These are phyloP conservation scores for Fusarium annulatum DNA, from an alignment of 2,329 filamentous ascomycete species.

Conservation along the genomic window DNA sequence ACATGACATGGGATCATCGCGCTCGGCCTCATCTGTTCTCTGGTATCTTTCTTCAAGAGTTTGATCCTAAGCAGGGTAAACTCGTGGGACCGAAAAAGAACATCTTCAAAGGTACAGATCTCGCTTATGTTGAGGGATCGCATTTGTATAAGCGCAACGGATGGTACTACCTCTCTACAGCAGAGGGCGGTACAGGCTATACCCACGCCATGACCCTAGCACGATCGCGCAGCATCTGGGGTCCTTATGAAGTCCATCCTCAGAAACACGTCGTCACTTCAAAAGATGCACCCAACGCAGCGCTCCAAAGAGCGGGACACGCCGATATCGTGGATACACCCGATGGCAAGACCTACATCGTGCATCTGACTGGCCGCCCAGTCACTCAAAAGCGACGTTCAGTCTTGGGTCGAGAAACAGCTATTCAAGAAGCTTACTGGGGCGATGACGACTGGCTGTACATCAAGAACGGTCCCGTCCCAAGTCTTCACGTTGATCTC, in stretches of 20 bases:
- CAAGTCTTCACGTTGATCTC: slow-evolving; percentile 64
- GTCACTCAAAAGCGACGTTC: slow-evolving; percentile 63
- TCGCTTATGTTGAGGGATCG: slow-evolving; percentile 66
- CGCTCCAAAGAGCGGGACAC: slow-evolving; percentile 65
- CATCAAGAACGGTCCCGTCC: slow-evolving; percentile 67
- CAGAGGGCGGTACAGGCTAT: slow-evolving; percentile 70
- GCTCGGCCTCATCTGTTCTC: slow-evolving; percentile 61
- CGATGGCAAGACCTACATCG: slow-evolving; percentile 64
- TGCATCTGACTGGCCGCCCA: slow-evolving; percentile 64
- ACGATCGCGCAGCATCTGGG: slow-evolving; percentile 63
- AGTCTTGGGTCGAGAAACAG: slow-evolving; percentile 65
- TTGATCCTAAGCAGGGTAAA: slow-evolving; percentile 59
- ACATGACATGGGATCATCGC: slow-evolving; percentile 68
- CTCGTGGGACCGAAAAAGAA: slow-evolving; percentile 67
- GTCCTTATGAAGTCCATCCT: slow-evolving; percentile 71
- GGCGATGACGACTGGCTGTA: slow-evolving; percentile 70
- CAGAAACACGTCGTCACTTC: slow-evolving; percentile 67
- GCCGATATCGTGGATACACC: slow-evolving; percentile 65
- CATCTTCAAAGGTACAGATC: slow-evolving; percentile 65
- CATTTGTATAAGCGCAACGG: slow-evolving; percentile 69
- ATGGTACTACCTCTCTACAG: slow-evolving; percentile 70
- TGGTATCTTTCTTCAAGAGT: slow-evolving; percentile 70
- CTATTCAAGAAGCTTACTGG: slow-evolving; percentile 70
- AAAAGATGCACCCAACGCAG: slow-evolving; percentile 60
- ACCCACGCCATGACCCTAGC: slow-evolving; percentile 71